Evolutionary conservation across 441 rosid genomes (phyloP).

Genomic region (Pelargonium cotyledonis): DNA sequence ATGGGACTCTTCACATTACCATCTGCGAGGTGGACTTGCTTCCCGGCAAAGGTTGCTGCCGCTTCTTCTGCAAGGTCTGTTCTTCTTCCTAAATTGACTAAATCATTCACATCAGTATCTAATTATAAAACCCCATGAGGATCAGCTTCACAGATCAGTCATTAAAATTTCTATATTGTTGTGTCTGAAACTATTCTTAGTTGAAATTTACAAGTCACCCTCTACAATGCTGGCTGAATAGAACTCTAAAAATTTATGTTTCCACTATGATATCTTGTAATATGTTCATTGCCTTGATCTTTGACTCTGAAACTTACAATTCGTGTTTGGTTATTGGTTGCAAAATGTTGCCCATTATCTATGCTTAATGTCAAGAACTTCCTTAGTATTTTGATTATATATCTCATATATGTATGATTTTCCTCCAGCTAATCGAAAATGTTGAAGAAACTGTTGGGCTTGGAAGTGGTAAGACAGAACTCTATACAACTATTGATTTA

Average conservation of each 20-base stretch:
- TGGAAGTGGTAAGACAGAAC: slow-evolving; percentile 16
- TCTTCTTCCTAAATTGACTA: background rate
- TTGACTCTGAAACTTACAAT: no score
- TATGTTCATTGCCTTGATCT: no score
- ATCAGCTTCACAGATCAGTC: no score
- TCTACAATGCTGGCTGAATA: no score
- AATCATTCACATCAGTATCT: background rate
- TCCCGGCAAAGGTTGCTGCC: slow-evolving; percentile 14
- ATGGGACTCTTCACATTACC: slow-evolving; percentile 31
- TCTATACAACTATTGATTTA: slow-evolving; percentile 24
- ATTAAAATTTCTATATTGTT: no score
- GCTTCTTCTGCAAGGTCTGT: slow-evolving; percentile 25
- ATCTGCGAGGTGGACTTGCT: slow-evolving; percentile 25
- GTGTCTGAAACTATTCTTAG: no score
- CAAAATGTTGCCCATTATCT: background rate
- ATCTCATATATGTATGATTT: background rate
- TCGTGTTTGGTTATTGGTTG: background rate
- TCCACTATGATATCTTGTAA: no score
- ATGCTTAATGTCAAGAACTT: background rate
- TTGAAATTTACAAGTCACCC: no score
- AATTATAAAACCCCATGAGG: background rate
- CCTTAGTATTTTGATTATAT: background rate
- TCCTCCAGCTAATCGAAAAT: slow-evolving; percentile 18
- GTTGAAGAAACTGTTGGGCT: slow-evolving; percentile 11
- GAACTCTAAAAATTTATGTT: no score